Evolutionary conservation across 352 stramenopile genomes (phyloP).

Genomic region (Phytopythium litorale): DNA sequence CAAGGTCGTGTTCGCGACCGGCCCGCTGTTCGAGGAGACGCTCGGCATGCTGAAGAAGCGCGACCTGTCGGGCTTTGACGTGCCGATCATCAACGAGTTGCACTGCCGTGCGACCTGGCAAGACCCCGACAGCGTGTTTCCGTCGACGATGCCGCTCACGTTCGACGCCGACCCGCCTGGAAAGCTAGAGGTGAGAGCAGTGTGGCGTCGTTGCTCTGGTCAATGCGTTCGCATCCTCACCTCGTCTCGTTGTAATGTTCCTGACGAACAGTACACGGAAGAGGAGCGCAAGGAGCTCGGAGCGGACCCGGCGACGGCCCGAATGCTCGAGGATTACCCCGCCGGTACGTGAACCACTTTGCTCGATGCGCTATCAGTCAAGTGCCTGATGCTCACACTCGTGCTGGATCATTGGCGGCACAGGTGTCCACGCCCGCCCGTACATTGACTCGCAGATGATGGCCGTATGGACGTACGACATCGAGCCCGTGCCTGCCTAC

Average conservation of each 20-base stretch:
- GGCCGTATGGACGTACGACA: conserved; percentile 77
- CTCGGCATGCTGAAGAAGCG: conserved; percentile 51
- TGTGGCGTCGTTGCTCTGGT: neutral
- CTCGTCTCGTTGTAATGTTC: neutral
- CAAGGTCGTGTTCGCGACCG: conserved; percentile 68
- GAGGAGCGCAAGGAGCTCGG: conserved; percentile 41
- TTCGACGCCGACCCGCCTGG: conserved; percentile 73
- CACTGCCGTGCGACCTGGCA: conserved; percentile 67
- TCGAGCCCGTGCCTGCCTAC: conserved; percentile 45
- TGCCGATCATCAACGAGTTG: conserved; percentile 73
- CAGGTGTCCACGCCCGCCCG: conserved; percentile 64
- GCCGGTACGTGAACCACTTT: conserved; percentile 15
- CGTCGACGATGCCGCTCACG: conserved; percentile 54
- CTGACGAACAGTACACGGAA: conserved; percentile 35
- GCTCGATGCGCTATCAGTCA: neutral
- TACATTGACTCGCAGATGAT: conserved; percentile 64
- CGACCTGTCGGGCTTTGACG: conserved; percentile 43
- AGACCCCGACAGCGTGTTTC: conserved; percentile 50
- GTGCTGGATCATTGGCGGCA: neutral
- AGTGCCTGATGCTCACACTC: neutral
- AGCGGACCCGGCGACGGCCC: conserved; percentile 26
- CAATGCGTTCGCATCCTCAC: neutral
- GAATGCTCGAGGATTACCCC: conserved; percentile 57
- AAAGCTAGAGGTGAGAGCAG: conserved; percentile 36
- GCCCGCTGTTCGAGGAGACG: conserved; percentile 65